These are phyloP conservation scores for Micractinium conductrix DNA, from an alignment of 139 green algal genomes.

Conservation along the genomic window DNA sequence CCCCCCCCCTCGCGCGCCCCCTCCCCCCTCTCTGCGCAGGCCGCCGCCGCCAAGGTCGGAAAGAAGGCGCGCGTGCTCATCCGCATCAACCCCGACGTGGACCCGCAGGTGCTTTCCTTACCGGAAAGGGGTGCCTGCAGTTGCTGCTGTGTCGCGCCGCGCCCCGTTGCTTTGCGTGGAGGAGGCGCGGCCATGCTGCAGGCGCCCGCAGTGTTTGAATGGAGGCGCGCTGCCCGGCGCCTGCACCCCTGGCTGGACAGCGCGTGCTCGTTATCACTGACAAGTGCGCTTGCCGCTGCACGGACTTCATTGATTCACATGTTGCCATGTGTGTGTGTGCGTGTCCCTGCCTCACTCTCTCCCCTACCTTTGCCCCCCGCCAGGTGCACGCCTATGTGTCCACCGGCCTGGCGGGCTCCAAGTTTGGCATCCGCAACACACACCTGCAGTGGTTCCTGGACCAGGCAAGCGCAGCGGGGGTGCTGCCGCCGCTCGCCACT, in stretches of 20 bases:
- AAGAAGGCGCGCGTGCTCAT: slow-evolving; percentile 81
- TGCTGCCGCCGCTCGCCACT: too few species aligned
- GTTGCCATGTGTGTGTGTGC: neutral
- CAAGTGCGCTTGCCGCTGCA: too few species aligned
- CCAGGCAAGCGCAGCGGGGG: slow-evolving; percentile 56
- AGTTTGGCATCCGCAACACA: slow-evolving; percentile 99
- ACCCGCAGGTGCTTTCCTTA: slow-evolving; percentile 74
- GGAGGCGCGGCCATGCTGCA: too few species aligned
- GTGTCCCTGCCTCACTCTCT: neutral
- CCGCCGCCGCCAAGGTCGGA: slow-evolving; percentile 57
- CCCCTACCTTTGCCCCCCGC: neutral
- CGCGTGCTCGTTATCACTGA: too few species aligned
- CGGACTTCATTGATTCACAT: neutral
- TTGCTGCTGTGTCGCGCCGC: too few species aligned
- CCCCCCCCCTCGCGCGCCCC: neutral
- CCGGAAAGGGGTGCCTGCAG: too few species aligned
- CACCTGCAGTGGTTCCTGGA: too few species aligned
- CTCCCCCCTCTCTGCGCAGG: neutral
- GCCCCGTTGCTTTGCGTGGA: too few species aligned
- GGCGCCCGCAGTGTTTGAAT: too few species aligned
- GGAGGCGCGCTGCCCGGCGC: too few species aligned
- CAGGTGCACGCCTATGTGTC: slow-evolving; percentile 96
- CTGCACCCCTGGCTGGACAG: too few species aligned
- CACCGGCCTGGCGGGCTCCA: slow-evolving; percentile 93
- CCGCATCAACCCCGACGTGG: slow-evolving; percentile 98